Evolutionary conservation across 352 stramenopile species (phyloP), one percentile per base, ranked within the genome.

Genomic region (Phytophthora sp.): DNA sequence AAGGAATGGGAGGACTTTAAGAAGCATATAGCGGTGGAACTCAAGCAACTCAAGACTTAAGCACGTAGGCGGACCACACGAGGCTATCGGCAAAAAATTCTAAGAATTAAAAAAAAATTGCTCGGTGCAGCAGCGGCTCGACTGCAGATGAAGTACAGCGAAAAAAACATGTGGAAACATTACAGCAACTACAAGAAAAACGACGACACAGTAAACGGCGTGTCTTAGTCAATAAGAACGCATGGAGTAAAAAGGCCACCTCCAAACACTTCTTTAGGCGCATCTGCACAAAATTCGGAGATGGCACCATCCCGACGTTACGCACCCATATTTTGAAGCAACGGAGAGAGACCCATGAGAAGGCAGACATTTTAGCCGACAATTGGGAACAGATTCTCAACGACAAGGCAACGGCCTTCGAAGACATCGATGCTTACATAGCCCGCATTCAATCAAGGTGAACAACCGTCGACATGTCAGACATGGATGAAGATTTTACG

Each of bases 221-320:
- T 12, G 17, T 49, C 7, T 9, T 24, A 5, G 15, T 46, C 30
- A 21, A 4, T 10, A 12, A 30, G 12, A 46, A n/a, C 6, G 44
- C 44, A 7, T 53, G 48, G 48, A 55, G 6, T 20, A 45, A 31
- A 0, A 45, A 45, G 6, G 21, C 31, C 5, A 45, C 31, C 1
- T 35, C 48, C 1, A 20, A 23, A 35, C 18, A 27, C 11, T 55
- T 35, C 17, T 55, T 55, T n/a, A 2, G 32, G 1, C 12, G 48
- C n/a, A 44, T 55, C 1, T 45, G 48, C 15, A 55, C 48, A 5
- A 55, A 55, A n/a, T 55, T 26, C 20, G 48, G 48, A 3, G 48
- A 55, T 10, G 27, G 35, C n/a, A 18, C 21, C 0, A 35, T 44
- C 15, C 48, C 48, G 2, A 32, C 24, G 23, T 15, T 24, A 18